Evolutionary conservation across 1,139 yeast species (phyloP), one percentile per base, ranked within the genome.

Genomic region (Pichia sp.): DNA sequence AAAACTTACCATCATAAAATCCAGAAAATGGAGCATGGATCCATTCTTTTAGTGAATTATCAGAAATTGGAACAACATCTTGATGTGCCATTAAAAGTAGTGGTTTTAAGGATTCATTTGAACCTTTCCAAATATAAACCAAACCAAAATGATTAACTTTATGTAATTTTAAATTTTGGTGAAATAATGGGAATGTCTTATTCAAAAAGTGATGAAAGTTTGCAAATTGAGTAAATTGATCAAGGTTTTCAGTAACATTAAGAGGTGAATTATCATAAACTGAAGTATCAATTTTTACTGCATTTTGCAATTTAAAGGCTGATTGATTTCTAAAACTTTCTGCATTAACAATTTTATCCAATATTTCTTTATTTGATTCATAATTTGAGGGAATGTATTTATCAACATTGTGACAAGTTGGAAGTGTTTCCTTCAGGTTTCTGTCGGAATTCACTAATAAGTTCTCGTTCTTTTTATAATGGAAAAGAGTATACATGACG

Each of bases 101-200:
- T 5, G 81, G 81, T 55, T 74, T 70, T 53, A 73, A 47, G 56
- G 56, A 45, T 53, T 64, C 55, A 66, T 74, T 47, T 56, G 68
- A 64, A 22, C 95, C 95, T 61, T 79, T 69, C 84, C 88, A 84
- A 30, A 83, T 76, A 63, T 74, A 81, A 19, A 87, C 75, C 54
- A 87, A 70, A 0, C 90, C 93, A 57, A 81, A 77, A 39, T 80
- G 75, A 62, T 87, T 87, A 49, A 87, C 81, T 39, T 71, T 73
- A 47, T 81, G 82, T 34, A 82, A 71, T 50, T 73, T 71, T 53
- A 83, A 67, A 27, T 73, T 62, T 43, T 70, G 58, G 62, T 80
- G 78, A 18, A 85, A 77, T 45, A 70, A 58, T 1, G 95, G 93
- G 70, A 83, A 87, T 0, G 84, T 73, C 29, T 68, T 56, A 51